Conservation (phyloP, 805 yeast genomes). For the Saccharomycopsis babjevae region DNA sequence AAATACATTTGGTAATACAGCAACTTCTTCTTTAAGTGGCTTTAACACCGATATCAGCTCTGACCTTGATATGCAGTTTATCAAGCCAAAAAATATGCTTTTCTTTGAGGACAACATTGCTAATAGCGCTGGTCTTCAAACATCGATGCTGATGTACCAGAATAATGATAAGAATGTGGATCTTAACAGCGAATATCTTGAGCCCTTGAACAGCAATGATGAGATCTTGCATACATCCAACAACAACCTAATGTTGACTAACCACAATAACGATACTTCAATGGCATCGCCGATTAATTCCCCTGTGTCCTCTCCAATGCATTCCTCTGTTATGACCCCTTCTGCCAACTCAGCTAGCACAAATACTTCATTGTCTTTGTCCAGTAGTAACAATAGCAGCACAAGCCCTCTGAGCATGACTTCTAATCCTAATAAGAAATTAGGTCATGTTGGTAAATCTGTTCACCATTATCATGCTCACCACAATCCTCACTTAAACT, state of each 20-base stretch:
- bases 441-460: conserved; percentile 12
- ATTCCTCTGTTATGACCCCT: neutral
- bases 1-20: neutral
- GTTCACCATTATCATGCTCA: conserved; percentile 7
- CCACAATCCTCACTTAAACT: neutral
- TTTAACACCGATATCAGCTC: neutral
- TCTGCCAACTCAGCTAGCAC: neutral
- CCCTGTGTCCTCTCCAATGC: neutral
- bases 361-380: neutral
- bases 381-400: neutral
- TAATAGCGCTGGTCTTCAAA: neutral
- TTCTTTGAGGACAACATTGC: neutral
- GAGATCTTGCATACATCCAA: neutral
- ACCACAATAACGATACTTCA: neutral
- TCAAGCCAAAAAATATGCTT: neutral
- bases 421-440: conserved; percentile 1
- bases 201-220: neutral
- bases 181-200: neutral
- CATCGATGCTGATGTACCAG: neutral
- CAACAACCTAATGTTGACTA: neutral
- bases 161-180: neutral
- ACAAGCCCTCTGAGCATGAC: neutral
- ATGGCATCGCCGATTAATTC: neutral
- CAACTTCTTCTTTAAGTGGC: neutral
- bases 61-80: neutral